Base-by-base conservation (phyloP, 176 grass and related monocot genomes). In the sorghum (Sorghum bicolor) region DNA sequence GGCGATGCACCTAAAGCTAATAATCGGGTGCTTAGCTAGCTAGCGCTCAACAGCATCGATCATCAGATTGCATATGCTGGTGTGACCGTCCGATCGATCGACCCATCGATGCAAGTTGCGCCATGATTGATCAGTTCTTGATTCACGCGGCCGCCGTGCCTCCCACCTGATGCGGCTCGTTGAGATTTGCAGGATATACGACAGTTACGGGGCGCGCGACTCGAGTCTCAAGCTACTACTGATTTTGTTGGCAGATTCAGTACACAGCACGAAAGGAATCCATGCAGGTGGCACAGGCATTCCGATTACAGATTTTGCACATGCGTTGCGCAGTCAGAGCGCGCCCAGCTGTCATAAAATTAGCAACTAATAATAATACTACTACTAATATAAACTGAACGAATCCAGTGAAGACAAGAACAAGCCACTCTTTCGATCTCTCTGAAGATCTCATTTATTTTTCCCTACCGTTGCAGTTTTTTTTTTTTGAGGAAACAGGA, bases 1-100 rank as follows among this genome's bases (percentile, higher is more conserved):
- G 1, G 65, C 65, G 66, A 8, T 16, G 34, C 69, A 41, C 70
- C 87, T 68, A 70, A 14, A 8, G 33, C 66, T 12, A 69, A 69
- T 81, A 64, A 72, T 50, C 41, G 53, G 38, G 31, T 79, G 77
- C 65, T 77, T 77, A 82, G 83, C 61, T 77, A 82, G 83, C 61
- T 82, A 77, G 65, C 55, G 47, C 72, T 72, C 79, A 78, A 77
- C 88, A n/a, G 79, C 85, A 58, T 20, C 47, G n/a, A 45, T 2
- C 45, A 53, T 20, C 50, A 20, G 48, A 5, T 1, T 20, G 48
- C 17, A 0, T 20, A 8, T 60, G 55, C 34, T 16, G 83, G 78
- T 73, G 79, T 15, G 28, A n/a, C 44, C 65, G 64, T 34, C 65
- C 28, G 73, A 66, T 72, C 73, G 47, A 50, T 68, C 3, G 13